Conservation (phyloP, 352 stramenopile genomes). For the Chrysophaeum taylorii region DNA sequence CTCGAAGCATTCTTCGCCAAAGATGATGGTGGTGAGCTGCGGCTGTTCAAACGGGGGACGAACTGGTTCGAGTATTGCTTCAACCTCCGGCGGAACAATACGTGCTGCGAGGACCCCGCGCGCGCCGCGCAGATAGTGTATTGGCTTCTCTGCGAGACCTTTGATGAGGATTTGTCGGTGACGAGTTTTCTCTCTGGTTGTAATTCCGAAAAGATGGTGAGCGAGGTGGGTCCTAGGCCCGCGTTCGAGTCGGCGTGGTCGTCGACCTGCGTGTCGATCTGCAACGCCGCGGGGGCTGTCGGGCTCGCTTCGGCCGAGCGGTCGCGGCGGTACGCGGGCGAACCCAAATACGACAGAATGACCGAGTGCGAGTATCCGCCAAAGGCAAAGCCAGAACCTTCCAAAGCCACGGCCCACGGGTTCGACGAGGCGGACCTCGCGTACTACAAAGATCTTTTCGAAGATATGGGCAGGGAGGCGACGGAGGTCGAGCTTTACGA, state of each 20-base stretch:
- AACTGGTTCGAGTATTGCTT: constrained; percentile 1
- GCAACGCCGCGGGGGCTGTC: constrained; percentile 74
- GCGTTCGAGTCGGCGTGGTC: constrained; percentile 96
- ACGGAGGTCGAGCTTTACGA: constrained; percentile 99
- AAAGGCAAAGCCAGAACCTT: constrained; percentile 51
- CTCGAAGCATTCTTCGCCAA: no score
- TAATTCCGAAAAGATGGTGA: constrained; percentile 45
- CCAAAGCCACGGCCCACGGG: constrained; percentile 76
- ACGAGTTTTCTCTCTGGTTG: constrained; percentile 20
- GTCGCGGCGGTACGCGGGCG: constrained; percentile 74
- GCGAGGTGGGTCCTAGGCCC: constrained; percentile 94
- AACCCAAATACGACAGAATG: constrained; percentile 87
- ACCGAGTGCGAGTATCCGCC: constrained; percentile 96
- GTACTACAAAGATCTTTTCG: constrained; percentile 93
- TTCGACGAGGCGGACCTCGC: constrained; percentile 98
- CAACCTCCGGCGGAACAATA: neutral
- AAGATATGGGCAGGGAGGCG: constrained; percentile 85
- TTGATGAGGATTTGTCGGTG: constrained; percentile 71
- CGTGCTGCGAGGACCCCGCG: neutral
- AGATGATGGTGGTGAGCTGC: no score
- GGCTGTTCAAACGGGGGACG: no score
- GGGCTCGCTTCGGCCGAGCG: constrained; percentile 82
- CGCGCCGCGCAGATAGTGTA: constrained; percentile 43
- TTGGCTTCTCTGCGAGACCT: constrained; percentile 93
- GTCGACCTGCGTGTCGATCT: constrained; percentile 94